Evolutionary conservation across 352 stramenopile genomes (phyloP), one percentile per base, ranked within the genome.

Genomic region (Globisporangium megalacanthum): DNA sequence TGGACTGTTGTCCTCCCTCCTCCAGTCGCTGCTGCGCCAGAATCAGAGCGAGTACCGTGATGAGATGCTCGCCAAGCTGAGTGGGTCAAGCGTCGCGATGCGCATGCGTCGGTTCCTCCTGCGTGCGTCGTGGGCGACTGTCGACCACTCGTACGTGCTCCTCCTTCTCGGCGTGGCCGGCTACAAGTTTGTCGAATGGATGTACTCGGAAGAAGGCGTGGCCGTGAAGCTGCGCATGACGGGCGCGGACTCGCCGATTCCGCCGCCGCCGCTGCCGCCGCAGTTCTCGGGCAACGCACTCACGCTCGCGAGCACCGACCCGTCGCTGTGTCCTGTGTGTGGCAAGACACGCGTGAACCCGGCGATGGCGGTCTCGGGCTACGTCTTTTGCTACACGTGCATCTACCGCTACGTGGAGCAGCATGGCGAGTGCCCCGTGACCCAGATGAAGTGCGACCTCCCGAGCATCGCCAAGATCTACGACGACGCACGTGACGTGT

Each of bases 121-220:
- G 45, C 73, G 70, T 4, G 64, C 71, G 9, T 86, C 73, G 14
- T 95, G 85, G 85, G 68, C 72, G 3, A 77, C 76, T 29, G 59
- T 86, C 11, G 85, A 95, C 59, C 77, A 95, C 67, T 95, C 81
- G 64, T 90, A 93, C 50, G 74, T 89, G 52, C 63, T 93, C 48
- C 61, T 95, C 15, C 62, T 93, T 25, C 51, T 92, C 20, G 76
- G 81, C 44, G 86, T 95, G 60, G 82, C 83, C 0, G 70, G 75
- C 37, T 95, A 92, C 72, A 95, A 95, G 58, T 87, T 92, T 48
- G 61, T 92, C 45, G 85, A 95, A 61, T 95, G 85, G 85, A 89
- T 95, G 76, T 92, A 95, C 69, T 92, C 81, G 47, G 85, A 95
- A 50, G 83, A 91, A 55, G 83, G 80, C 15, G 69, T 68, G 10